These are phyloP conservation scores for Dictyostelium intermedium DNA, from an alignment of 78 protist genomes.

Conservation along the genomic window DNA sequence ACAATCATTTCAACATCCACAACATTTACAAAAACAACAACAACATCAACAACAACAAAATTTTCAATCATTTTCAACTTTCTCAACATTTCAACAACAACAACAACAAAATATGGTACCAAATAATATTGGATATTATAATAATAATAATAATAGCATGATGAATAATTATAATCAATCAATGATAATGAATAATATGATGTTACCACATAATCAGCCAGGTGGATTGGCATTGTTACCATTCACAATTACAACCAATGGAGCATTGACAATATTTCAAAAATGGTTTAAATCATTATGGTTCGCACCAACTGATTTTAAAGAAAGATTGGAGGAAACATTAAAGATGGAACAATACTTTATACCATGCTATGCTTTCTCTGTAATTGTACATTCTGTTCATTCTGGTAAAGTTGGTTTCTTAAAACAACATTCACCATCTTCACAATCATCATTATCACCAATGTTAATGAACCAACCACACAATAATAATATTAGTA, in stretches of 20 bases:
- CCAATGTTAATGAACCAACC: background rate
- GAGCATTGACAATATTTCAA: slow-evolving; percentile 37
- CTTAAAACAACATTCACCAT: background rate
- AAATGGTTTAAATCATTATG: slow-evolving; percentile 50
- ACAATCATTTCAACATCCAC: slow-evolving; percentile 4
- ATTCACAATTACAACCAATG: background rate
- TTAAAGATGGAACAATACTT: slow-evolving; percentile 2
- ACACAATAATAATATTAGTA: background rate
- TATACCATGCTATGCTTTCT: slow-evolving; percentile 27
- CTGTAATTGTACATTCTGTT: background rate
- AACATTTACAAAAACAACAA: slow-evolving; percentile 7
- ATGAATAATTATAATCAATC: background rate
- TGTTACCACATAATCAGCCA: slow-evolving; percentile 47
- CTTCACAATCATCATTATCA: background rate
- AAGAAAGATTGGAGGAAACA: slow-evolving; percentile 24
- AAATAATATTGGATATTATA: background rate
- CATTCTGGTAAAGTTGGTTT: slow-evolving; percentile 21
- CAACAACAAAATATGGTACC: background rate
- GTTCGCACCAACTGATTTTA: slow-evolving; percentile 54
- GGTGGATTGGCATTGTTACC: slow-evolving; percentile 53
- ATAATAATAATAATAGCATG: background rate
- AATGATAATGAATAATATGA: background rate
- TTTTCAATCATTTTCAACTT: background rate
- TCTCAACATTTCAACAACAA: background rate
- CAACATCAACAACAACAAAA: background rate